These are phyloP conservation scores for Candida khao-thaluensis DNA, from an alignment of 805 yeast genomes.

Conservation along the genomic window DNA sequence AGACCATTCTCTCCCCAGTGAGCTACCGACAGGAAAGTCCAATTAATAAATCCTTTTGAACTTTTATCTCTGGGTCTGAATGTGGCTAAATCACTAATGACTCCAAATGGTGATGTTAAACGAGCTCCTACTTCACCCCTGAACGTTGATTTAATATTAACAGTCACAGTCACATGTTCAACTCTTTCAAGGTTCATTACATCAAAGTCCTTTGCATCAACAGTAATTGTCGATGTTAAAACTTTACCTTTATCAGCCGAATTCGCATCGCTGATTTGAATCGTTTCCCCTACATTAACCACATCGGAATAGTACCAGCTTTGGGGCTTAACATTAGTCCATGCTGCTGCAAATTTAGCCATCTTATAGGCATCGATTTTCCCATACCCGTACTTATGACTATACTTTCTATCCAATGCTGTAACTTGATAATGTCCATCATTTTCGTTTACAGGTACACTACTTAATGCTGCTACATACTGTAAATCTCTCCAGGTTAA, in stretches of 20 bases:
- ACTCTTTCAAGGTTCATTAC: conserved; percentile 62
- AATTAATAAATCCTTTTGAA: conserved; percentile 60
- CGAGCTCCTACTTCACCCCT: conserved; percentile 72
- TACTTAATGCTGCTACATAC: conserved; percentile 70
- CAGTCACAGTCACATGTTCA: conserved; percentile 84
- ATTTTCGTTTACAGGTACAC: conserved; percentile 62
- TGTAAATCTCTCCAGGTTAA: conserved; percentile 96
- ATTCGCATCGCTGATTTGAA: conserved; percentile 14
- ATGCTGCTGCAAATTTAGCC: conserved; percentile 67
- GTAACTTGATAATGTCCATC: conserved; percentile 78
- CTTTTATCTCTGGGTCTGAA: conserved; percentile 59
- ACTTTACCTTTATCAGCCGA: conserved; percentile 14
- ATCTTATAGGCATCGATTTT: conserved; percentile 78
- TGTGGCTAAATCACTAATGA: conserved; percentile 70
- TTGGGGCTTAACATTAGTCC: conserved; percentile 90
- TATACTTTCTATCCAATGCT: conserved; percentile 65
- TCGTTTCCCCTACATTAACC: conserved; percentile 27
- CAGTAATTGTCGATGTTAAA: conserved; percentile 31
- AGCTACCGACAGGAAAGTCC: conserved; percentile 98
- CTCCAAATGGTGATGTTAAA: conserved; percentile 73
- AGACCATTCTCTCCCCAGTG: conserved; percentile 88
- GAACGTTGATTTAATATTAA: conserved; percentile 59
- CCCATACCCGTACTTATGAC: conserved; percentile 91
- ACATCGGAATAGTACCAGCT: conserved; percentile 66
- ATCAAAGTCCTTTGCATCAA: conserved; percentile 50